Base-by-base conservation (phyloP, 2,329 filamentous ascomycete species). In the Beauveria sp. region DNA sequence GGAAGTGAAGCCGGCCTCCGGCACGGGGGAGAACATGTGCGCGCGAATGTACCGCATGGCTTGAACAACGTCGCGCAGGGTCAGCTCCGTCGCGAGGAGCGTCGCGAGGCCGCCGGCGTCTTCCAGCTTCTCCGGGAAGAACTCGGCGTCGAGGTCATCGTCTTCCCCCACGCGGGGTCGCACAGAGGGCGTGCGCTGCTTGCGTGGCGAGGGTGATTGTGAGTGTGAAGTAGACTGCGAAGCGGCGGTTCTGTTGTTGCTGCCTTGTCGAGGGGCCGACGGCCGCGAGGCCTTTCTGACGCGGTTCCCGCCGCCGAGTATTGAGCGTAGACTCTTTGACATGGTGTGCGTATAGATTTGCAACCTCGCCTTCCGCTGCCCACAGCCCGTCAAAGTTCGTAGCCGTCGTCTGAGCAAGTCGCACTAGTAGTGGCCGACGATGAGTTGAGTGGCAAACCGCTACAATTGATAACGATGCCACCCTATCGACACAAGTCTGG, bases 11-110 rank as follows among this genome's bases (percentile, higher is more conserved):
- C 87, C 87, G 0, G 80, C 76, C 22, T 80, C 77, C 3, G 88
- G 88, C 12, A 91, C 75, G 1, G 81, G 75, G 44, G 79, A 80
- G 74, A 90, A 91, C 81, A 88, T 89, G 67, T 75, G 77, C 22
- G 69, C 72, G 43, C 80, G 81, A 55, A 87, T 81, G 71, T 87
- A 83, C 56, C 80, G 76, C 69, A 91, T 84, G 24, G 85, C 84
- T 69, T 89, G 86, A 0, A 84, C 78, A 1, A 87, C 81, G 70
- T 88, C 84, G 55, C 82, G 77, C 5, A 88, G 79, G 30, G 76
- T 79, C 16, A 84, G 73, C 64, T 86, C 81, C 37, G 78, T 74
- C 14, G 80, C 79, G 0, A 90, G 74, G 3, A 81, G 76, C 37
- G 77, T 75, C 18, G 84, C 76, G 10, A 84, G 73, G 12, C 87